Conservation (phyloP, 768 basidiomycete species). For the Tylopilus sp. region DNA sequence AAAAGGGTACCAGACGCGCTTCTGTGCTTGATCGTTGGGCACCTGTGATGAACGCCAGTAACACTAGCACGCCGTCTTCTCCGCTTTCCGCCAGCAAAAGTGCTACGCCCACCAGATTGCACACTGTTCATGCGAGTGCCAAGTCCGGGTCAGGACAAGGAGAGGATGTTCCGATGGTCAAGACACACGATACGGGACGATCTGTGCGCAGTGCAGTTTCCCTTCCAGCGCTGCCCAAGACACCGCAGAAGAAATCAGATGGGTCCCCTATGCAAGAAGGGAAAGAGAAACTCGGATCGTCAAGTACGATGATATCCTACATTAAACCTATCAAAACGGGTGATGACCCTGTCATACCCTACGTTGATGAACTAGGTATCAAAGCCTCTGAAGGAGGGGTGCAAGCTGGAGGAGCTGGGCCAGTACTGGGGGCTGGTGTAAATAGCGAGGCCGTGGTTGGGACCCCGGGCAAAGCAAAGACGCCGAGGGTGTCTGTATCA, state of each 20-base stretch:
- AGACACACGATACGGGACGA: conserved; percentile 31
- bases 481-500: conserved; percentile 19
- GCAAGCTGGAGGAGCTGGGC: conserved; percentile 19
- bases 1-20: conserved; percentile 31
- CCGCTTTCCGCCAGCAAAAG: conserved; percentile 36
- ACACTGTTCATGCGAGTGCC: conserved; percentile 34
- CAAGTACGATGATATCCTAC: conserved; percentile 71
- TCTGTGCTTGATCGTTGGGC: conserved; percentile 77
- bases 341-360: conserved; percentile 35
- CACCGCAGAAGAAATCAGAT: conserved; percentile 24
- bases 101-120: conserved; percentile 38
- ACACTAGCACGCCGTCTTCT: conserved; percentile 35
- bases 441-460: conserved; percentile 22
- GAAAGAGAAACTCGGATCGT: conserved; percentile 57
- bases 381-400: conserved; percentile 47
- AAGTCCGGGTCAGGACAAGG: conserved; percentile 19
- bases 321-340: conserved; percentile 49
- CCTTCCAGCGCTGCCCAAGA: conserved; percentile 34
- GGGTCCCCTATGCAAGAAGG: conserved; percentile 21
- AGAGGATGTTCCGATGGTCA: conserved; percentile 22
- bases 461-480: conserved; percentile 18
- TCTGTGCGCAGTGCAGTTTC: conserved; percentile 42
- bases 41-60: conserved; percentile 30
- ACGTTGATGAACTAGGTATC: conserved; percentile 40
- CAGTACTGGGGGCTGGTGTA: conserved; percentile 5